Percentiles rank a stretch among this genome's conserved stretches.
Evolutionary conservation across 2,329 filamentous ascomycete genomes (phyloP).

Genomic region (Diaporthe capsici): DNA sequence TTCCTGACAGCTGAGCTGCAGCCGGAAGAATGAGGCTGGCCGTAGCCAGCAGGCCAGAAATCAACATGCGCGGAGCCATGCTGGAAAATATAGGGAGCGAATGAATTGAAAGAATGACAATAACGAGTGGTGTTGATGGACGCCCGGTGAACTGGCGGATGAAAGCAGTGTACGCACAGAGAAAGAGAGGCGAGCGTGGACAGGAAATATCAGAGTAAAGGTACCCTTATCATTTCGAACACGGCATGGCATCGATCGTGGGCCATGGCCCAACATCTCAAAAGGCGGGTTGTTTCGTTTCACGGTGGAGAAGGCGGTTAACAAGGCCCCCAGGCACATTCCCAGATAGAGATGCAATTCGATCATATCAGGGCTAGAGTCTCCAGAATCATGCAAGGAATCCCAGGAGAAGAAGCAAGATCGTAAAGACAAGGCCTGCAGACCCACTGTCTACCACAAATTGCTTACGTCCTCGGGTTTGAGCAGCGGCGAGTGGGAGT

Average conservation of each 20-base stretch:
- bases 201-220: not conserved
- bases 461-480: conserved; percentile 4
- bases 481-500: not conserved
- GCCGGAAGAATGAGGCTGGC: conserved; percentile 35
- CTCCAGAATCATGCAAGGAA: conserved; percentile 6
- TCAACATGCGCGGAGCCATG: conserved; percentile 38
- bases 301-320: conserved; percentile 8
- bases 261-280: conserved; percentile 16
- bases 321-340: not conserved
- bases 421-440: conserved; percentile 2
- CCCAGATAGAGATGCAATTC: not conserved
- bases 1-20: conserved; percentile 47
- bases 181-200: not conserved
- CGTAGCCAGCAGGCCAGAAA: conserved; percentile 38
- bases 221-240: not conserved
- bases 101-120: not conserved
- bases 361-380: not conserved
- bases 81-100: not conserved
- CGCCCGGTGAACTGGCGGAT: not conserved
- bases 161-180: not conserved
- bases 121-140: not conserved
- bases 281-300: conserved; percentile 37
- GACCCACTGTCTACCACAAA: conserved; percentile 8
- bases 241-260: not conserved
- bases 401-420: not conserved